A percentile compares a stretch with the other conserved stretches of the same genome.
Evolutionary conservation across 768 basidiomycete genomes (phyloP).

Genomic region (Boletus rubescentipes): DNA sequence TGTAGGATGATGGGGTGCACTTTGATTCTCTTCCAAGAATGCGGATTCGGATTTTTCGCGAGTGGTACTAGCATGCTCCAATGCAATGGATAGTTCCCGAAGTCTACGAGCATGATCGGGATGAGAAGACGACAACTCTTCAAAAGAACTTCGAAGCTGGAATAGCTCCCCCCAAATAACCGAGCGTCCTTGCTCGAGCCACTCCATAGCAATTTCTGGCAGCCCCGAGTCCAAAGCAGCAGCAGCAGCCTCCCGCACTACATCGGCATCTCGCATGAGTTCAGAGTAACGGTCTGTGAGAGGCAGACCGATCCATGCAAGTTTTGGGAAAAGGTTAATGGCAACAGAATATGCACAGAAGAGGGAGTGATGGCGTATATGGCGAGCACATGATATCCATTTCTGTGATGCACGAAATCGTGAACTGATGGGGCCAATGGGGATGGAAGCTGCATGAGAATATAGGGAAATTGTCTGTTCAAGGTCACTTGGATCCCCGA

Average conservation of each 20-base stretch:
- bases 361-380: background rate
- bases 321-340: background rate
- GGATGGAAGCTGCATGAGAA: background rate
- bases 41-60: background rate
- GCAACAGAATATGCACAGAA: background rate
- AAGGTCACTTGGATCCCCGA: background rate
- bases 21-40: background rate
- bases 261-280: background rate
- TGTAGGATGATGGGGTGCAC: background rate
- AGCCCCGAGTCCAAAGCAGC: background rate
- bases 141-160: background rate
- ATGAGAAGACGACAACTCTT: background rate
- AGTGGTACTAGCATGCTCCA: background rate
- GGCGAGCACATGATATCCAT: background rate
- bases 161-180: background rate
- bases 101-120: conserved; percentile 3
- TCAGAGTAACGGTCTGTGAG: background rate
- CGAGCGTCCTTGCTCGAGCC: conserved; percentile 13
- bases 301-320: background rate
- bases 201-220: conserved; percentile 3
- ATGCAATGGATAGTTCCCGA: background rate
- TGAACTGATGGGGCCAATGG: background rate
- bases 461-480: background rate
- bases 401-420: background rate
- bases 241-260: background rate